Evolutionary conservation across 345 rosid genomes (phyloP), one percentile per base, ranked within the genome.

Genomic region (Pelargonium nanum): DNA sequence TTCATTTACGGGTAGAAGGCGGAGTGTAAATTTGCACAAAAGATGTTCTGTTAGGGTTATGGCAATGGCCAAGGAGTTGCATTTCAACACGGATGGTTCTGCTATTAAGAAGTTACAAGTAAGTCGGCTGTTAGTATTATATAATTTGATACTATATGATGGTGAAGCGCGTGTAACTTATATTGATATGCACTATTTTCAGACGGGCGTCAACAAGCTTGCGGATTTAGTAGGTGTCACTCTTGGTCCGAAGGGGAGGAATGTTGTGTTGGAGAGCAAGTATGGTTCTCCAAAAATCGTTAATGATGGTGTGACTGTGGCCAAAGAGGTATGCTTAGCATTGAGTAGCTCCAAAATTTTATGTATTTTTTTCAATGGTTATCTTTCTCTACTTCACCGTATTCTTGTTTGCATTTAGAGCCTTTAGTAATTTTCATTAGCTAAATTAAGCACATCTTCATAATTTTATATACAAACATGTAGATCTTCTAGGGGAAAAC

Each of bases 231-330:
- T 93, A 48, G 97, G 99, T 64, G 99, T 90, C 59, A 93, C 97
- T 8, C 95, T 88, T 64, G 99, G 97, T 60, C 99, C 96, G 1
- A 86, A 90, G 68, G 96, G 99, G 34, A 75, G 99, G 64, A 93
- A 93, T 70, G 99, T 90, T 73, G 99, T 93, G 62, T 88, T 93
- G 12, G 99, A 93, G 79, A 93, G 97, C 87, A 93, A 90, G 75
- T 90, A 93, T 65, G 99, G 99, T 2, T 91, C 99, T 59, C 99
- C 99, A 0, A 89, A 83, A 81, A 93, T 93, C 62, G 97, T 93
- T 34, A 93, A 90, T 61, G 99, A 93, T 59, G 99, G 99, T 61
- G 97, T 93, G 28, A 93, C 99, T 20, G 97, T 93, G 54, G 99
- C 97, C 2, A 93, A 79, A 68, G 99, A 93, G 92, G 99, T 90